Conservation (phyloP, 768 basidiomycete species). For the Kwoniella heveanensis region DNA sequence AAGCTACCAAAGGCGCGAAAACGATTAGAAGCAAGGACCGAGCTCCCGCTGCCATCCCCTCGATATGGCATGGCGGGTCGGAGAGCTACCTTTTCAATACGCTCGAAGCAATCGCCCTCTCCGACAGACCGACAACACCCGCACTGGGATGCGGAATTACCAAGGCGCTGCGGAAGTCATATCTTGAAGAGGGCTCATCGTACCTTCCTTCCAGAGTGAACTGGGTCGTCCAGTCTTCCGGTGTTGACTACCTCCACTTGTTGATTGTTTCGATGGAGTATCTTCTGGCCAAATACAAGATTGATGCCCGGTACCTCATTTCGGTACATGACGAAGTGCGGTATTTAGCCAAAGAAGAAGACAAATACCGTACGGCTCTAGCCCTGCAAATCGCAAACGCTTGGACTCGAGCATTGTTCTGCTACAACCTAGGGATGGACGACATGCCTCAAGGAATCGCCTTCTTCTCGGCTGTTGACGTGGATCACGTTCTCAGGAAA, state of each 20-base stretch:
- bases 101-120: constrained; percentile 88
- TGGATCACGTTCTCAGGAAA: constrained; percentile 87
- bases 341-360: constrained; percentile 84
- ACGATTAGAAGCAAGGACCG: constrained; percentile 39
- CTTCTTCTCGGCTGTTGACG: constrained; percentile 95
- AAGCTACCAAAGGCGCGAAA: constrained; percentile 80
- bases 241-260: constrained; percentile 96
- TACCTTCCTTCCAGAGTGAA: constrained; percentile 97
- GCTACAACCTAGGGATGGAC: constrained; percentile 90
- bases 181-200: constrained; percentile 68
- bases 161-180: constrained; percentile 84
- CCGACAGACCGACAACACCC: constrained; percentile 83
- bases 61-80: constrained; percentile 89
- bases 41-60: constrained; percentile 57
- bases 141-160: constrained; percentile 93
- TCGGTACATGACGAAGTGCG: constrained; percentile 97
- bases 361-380: constrained; percentile 84
- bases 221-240: constrained; percentile 98
- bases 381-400: constrained; percentile 93
- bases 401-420: constrained; percentile 90
- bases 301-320: constrained; percentile 87
- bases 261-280: constrained; percentile 94
- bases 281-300: constrained; percentile 75
- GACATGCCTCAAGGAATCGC: constrained; percentile 93
- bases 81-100: constrained; percentile 98